Evolutionary conservation across 805 yeast genomes (phyloP).

Genomic region (Candida awuae): DNA sequence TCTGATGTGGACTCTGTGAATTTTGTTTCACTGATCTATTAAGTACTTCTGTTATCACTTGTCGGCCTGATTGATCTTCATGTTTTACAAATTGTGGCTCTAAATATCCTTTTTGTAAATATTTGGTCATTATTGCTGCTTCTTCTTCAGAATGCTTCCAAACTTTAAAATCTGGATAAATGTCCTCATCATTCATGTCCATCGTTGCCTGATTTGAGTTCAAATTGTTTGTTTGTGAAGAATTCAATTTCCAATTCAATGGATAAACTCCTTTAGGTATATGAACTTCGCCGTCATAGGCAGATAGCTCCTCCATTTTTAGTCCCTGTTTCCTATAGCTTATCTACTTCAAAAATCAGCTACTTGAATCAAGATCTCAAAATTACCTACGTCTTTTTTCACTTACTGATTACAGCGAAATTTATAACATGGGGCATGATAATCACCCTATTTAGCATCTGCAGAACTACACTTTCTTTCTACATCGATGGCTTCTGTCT

Average conservation of each 20-base stretch:
- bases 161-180: constrained; percentile 64
- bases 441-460: background rate
- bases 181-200: constrained; percentile 2
- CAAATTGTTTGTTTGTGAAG: background rate
- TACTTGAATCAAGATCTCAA: too few species aligned
- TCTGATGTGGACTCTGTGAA: background rate
- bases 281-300: constrained; percentile 19
- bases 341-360: too few species aligned
- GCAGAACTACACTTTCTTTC: background rate
- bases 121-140: constrained; percentile 43
- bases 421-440: too few species aligned
- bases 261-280: constrained; percentile 27
- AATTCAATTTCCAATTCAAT: constrained; percentile 20
- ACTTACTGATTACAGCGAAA: background rate
- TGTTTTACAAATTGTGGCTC: constrained; percentile 56
- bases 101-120: constrained; percentile 62
- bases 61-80: constrained; percentile 66
- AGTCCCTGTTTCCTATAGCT: background rate
- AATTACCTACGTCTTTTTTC: too few species aligned
- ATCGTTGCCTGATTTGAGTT: background rate
- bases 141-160: constrained; percentile 59
- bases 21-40: constrained; percentile 2
- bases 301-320: background rate
- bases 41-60: constrained; percentile 26
- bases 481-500: background rate